Evolutionary conservation across 768 basidiomycete genomes (phyloP), one percentile per base, ranked within the genome.

Genomic region (Suillus discolor): DNA sequence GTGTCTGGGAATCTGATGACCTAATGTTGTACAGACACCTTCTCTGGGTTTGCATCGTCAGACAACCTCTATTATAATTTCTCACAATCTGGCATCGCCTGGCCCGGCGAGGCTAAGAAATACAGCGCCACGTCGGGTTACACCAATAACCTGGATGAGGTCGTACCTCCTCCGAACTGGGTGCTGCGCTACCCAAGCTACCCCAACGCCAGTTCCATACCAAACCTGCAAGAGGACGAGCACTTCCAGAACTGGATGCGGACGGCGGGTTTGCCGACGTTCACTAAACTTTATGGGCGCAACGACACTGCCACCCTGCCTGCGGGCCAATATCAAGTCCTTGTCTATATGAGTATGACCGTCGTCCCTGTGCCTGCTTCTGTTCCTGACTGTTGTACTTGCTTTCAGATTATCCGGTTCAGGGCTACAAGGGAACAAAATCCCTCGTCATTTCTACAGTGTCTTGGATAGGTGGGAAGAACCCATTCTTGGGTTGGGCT

Each of bases 171-270:
- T 36, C 97, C 97, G 6, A 98, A 97, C 78, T 99, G 97, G 97
- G 76, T 70, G 1, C 72, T 76, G 39, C 84, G 84, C 63, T 98
- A 83, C 79, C 94, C 94, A 1, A 75, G 91, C 67, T 98, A 97
- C 78, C 88, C 87, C 4, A 74, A 79, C 1, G 77, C 77, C 6
- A 87, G 82, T 67, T 85, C 85, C 18, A 88, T 90, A 23, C 96
- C 95, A 2, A 80, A 97, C 73, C 81, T 99, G 42, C 79, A 82
- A 62, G 69, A 70, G 2, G 90, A 99, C 72, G 93, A 98, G 77
- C 96, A 93, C 71, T 99, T 99, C 82, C 97, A 99, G 79, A 96
- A 97, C 74, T 99, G 97, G 97, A 99, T 99, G 97, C 87, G 97
- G 65, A 97, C 96, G 2, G 94, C 97, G 1, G 97, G 97, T 15